These are phyloP conservation scores for Eimeria sp. DNA, from an alignment of 169 alveolate species.

Conservation along the genomic window DNA sequence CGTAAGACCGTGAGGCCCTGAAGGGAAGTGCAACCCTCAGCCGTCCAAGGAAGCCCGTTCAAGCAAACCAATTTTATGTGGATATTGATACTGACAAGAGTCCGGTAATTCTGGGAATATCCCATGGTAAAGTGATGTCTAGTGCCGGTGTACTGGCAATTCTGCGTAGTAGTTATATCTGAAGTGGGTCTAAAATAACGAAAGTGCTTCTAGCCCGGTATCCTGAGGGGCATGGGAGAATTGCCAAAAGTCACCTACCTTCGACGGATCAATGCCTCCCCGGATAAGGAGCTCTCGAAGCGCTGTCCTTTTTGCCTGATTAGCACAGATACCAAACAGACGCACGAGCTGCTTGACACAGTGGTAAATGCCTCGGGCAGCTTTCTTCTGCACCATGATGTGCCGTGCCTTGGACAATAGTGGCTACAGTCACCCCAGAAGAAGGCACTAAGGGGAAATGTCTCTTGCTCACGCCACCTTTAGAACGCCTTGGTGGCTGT, in stretches of 20 bases:
- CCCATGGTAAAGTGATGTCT: too few species aligned
- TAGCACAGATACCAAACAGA: neutral
- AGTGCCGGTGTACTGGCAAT: neutral
- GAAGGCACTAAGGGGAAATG: neutral
- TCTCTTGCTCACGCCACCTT: neutral
- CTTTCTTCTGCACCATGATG: neutral
- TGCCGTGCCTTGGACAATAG: neutral
- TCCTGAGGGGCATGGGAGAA: neutral
- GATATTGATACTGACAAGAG: neutral
- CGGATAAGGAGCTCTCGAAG: constrained; percentile 9
- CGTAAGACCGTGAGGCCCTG: neutral
- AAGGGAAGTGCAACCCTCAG: neutral
- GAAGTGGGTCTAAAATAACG: neutral
- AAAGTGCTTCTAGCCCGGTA: neutral
- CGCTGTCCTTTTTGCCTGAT: neutral
- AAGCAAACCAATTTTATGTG: neutral
- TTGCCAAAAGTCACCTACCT: constrained; percentile 1
- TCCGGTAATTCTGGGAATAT: neutral
- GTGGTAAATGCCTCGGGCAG: neutral
- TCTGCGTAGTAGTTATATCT: neutral
- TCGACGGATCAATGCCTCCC: constrained; percentile 44
- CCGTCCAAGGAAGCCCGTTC: neutral
- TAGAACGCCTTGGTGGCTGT: neutral
- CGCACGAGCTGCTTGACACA: neutral
- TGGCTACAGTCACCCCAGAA: neutral